Evolutionary conservation across 225 moss, liverwort and hornwort genomes (phyloP).

Genomic region (Takakia lepidozioides): DNA sequence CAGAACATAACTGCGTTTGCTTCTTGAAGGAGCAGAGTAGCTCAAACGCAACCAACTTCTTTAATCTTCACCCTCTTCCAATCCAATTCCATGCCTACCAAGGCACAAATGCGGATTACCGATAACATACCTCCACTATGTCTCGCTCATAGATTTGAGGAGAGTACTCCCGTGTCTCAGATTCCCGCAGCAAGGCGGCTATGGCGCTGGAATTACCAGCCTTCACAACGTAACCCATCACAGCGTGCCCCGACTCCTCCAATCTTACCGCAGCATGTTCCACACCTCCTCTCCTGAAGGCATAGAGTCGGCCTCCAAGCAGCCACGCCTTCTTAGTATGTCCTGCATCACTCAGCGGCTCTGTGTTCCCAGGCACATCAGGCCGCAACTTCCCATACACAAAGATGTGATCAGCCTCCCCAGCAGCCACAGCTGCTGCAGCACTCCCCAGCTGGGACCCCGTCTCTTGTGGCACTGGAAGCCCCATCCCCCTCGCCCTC

Average conservation of each 20-base stretch:
- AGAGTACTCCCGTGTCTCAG: constrained; percentile 62
- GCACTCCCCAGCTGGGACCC: too few species aligned
- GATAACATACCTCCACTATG: constrained; percentile 54
- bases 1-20: too few species aligned
- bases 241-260: constrained; percentile 72
- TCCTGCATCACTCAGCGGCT: constrained; percentile 22
- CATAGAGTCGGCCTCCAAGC: constrained; percentile 60
- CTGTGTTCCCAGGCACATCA: constrained; percentile 42
- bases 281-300: constrained; percentile 51
- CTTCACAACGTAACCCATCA: constrained; percentile 65
- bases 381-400: constrained; percentile 80
- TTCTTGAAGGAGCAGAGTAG: too few species aligned
- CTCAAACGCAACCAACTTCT: background rate
- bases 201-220: constrained; percentile 36
- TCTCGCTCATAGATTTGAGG: constrained; percentile 72
- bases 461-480: too few species aligned
- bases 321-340: constrained; percentile 68
- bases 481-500: too few species aligned
- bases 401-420: constrained; percentile 45
- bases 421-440: too few species aligned
- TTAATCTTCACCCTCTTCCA: background rate
- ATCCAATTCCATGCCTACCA: too few species aligned
- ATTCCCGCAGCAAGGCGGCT: constrained; percentile 60
- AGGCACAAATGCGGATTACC: background rate
- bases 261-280: constrained; percentile 72